Conservation (phyloP, 1,284 basidiomycete species). For the Retiboletus fuscus region DNA sequence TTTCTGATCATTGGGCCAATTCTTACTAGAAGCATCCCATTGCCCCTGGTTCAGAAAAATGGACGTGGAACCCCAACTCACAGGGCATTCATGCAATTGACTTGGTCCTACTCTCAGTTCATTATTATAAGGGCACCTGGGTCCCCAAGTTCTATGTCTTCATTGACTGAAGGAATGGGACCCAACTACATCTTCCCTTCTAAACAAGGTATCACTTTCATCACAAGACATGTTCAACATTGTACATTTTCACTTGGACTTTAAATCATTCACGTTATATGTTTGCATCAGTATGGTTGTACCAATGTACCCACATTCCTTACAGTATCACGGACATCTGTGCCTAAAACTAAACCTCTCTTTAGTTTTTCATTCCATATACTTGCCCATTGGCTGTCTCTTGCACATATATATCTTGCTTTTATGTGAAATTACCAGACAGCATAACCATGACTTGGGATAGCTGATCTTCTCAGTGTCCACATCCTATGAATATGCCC, state of each 20-base stretch:
- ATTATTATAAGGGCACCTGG: slow-evolving; percentile 37
- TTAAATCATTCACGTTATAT: background rate
- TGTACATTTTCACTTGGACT: background rate
- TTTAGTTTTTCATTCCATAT: no score
- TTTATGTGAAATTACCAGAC: no score
- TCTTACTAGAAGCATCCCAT: slow-evolving; percentile 14
- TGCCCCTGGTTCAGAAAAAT: slow-evolving; percentile 26
- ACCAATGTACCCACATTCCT: no score
- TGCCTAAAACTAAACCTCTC: no score
- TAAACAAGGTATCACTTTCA: background rate
- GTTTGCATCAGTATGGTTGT: no score
- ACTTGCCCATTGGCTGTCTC: no score
- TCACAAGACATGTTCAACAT: no score
- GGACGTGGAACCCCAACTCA: slow-evolving; percentile 21
- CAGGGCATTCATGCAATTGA: slow-evolving; percentile 25
- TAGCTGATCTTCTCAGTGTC: no score
- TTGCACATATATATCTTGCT: no score
- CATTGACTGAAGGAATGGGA: slow-evolving; percentile 11
- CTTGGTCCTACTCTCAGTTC: slow-evolving; percentile 32
- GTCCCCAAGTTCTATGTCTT: slow-evolving; percentile 38
- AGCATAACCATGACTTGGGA: no score
- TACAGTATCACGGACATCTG: no score
- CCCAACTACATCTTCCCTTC: background rate
- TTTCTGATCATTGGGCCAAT: background rate
- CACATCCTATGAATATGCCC: no score